phyloP scores from a whole-genome alignment of 805 yeast species.

The Isabelozyma gotoi region DNA sequence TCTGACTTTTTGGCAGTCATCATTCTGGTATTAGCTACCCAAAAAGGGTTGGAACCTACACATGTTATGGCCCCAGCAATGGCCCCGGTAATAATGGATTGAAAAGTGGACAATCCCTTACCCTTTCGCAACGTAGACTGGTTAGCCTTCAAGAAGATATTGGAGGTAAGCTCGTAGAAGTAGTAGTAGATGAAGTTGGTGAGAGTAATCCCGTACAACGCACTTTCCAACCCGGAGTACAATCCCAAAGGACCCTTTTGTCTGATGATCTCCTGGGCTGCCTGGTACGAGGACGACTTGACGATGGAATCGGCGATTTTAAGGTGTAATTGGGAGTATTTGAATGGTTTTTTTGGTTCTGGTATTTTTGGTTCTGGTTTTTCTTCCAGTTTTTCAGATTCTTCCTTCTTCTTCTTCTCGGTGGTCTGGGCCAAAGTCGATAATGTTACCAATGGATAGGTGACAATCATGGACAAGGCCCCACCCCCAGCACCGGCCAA shows the following conservation, averaged over 20 bases:
- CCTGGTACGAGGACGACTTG: constrained; percentile 19
- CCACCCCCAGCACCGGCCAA: constrained; percentile 94
- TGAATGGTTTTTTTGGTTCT: constrained; percentile 12
- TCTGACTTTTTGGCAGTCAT: constrained; percentile 52
- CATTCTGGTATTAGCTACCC: constrained; percentile 93
- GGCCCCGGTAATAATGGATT: constrained; percentile 76
- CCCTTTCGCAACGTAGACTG: constrained; percentile 18
- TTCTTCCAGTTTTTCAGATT: constrained; percentile 6
- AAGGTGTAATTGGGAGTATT: constrained; percentile 9
- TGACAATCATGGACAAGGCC: constrained; percentile 78
- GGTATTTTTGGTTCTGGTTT: constrained; percentile 9
- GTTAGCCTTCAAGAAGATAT: constrained; percentile 38
- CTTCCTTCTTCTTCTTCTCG: constrained; percentile 23
- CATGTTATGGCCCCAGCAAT: constrained; percentile 87
- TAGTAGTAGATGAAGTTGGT: constrained; percentile 90
- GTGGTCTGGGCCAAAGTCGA: constrained; percentile 88
- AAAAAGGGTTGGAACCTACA: constrained; percentile 79
- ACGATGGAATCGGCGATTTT: constrained; percentile 14
- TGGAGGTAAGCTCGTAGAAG: constrained; percentile 74
- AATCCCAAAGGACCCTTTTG: constrained; percentile 67
- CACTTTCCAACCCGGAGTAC: constrained; percentile 86
- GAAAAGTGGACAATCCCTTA: constrained; percentile 54
- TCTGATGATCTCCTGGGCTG: constrained; percentile 43
- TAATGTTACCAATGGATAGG: constrained; percentile 85
- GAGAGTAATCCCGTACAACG: constrained; percentile 78